Base-by-base conservation (phyloP, 805 yeast species). In the Yamadazyma insecticola region DNA sequence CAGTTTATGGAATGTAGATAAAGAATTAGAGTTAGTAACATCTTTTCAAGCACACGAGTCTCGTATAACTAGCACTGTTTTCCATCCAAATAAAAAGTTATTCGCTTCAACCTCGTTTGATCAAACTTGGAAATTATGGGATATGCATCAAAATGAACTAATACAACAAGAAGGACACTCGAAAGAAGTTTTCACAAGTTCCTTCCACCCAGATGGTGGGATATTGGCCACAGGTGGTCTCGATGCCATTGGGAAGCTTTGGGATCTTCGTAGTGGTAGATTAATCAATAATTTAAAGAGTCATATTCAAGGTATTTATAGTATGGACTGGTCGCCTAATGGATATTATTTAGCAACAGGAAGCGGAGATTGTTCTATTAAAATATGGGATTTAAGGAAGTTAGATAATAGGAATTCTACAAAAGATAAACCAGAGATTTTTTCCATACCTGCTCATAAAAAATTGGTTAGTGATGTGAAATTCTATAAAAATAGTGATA, bases 81-180 rank as follows among this genome's bases (percentile, higher is more conserved):
- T 76, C 39, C 95, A 88, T 53, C 95, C 95, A 1, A 44, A 60
- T 4, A 77, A 78, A 1, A 41, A 54, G 2, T 74, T 52, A 42
- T 40, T 82, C 1, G 83, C 78, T 0, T 70, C 85, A 8, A 81
- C 95, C 0, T 88, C 96, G 0, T 80, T 71, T 47, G 97, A 90
- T 55, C 68, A 67, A 41, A 85, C 96, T 0, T 90, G 96, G 96
- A 72, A 86, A 38, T 52, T 86, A 3, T 89, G 95, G 95, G 96
- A 90, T 53, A 41, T 77, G 0, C 57, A 60, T 9, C 31, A 26
- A 7, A 25, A 50, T 18, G 76, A 76, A 32, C 47, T 90, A 5
- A 59, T 74, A 24, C 63, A 74, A 36, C 97, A 90, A 52, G 95
- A 86, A 49, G 96, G 97, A 0, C 97, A 90, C 50, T 61, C 83